These are phyloP conservation scores for Aphelidium insulamus DNA, from an alignment of 371 early-diverging fungal genomes.

Conservation along the genomic window DNA sequence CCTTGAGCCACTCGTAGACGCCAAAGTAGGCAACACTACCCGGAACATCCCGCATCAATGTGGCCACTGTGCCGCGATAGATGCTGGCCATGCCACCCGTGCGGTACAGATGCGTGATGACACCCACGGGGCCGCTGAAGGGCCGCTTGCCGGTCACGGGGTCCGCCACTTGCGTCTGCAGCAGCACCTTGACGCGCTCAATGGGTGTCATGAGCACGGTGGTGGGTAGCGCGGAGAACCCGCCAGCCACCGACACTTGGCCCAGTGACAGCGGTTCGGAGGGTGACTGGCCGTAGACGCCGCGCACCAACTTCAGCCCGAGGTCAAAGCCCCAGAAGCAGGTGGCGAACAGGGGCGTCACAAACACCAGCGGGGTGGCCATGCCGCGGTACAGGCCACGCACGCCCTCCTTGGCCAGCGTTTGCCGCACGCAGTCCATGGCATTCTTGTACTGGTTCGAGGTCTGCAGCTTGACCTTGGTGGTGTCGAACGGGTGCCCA, in stretches of 20 bases:
- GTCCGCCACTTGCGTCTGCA: constrained; percentile 38
- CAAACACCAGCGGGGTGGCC: constrained; percentile 72
- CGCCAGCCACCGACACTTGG: constrained; percentile 79
- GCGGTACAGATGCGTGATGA: constrained; percentile 38
- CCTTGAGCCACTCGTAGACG: constrained; percentile 76
- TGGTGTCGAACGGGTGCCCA: constrained; percentile 2
- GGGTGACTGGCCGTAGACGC: constrained; percentile 16
- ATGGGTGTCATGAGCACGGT: constrained; percentile 79
- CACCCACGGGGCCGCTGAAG: constrained; percentile 66
- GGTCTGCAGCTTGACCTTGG: constrained; percentile 73
- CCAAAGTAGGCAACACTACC: constrained; percentile 94
- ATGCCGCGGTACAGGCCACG: constrained; percentile 85
- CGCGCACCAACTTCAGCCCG: constrained; percentile 25
- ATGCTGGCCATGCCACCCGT: constrained; percentile 59
- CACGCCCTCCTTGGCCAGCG: constrained; percentile 66
- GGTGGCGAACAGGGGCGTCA: constrained; percentile 84
- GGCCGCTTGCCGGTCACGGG: constrained; percentile 8
- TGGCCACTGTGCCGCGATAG: constrained; percentile 84
- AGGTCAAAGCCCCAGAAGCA: constrained; percentile 69
- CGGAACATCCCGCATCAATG: constrained; percentile 77
- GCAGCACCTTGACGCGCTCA: constrained; percentile 85
- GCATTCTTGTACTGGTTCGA: constrained; percentile 64
- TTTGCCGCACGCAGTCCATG: constrained; percentile 68
- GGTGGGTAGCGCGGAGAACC: constrained; percentile 84
- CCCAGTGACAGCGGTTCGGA: constrained; percentile 31